Base-by-base conservation (phyloP, 768 basidiomycete species). In the Galerina sulciceps region DNA sequence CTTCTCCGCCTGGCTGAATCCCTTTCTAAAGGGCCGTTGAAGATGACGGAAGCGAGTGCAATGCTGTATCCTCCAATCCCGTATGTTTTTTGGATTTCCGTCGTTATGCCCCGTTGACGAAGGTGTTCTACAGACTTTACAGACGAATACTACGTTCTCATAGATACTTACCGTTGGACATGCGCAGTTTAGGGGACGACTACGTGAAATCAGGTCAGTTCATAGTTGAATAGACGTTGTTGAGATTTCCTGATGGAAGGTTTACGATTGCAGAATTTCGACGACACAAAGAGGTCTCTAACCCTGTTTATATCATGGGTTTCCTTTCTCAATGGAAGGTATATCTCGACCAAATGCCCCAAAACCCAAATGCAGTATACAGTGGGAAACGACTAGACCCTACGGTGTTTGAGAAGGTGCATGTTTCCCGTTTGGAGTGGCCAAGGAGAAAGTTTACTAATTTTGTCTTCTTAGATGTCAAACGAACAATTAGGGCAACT, bases 251-350 rank as follows among this genome's bases (percentile, higher is more conserved):
- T 52, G 51, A 23, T 35, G 17, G 6, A 53, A 31, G 15, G 26
- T 6, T 26, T 31, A 26, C 26, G 17, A 42, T 4, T 26, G 55
- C 59, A 93, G 96, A 99, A 74, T 99, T 97, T 73, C 87, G 91
- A 6, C 79, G 90, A 45, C 96, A 97, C 63, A 85, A 78, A 65
- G 77, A 83, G 20, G 85, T 88, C 10, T 88, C 88, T 18, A 98
- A 99, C 73, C 92, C 94, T 2, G 80, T 89, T 8, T 87, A 98
- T 71, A 86, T 98, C 60, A 96, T 99, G 71, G 95, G 94, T 2
- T 99, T 99, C 69, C 80, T 99, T 9, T 89, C 90, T 3, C 93
- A 98, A 67, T 99, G 96, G 96, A 97, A 96, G 73, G 71, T 84
- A 57, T 99, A 99, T 73, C 81, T 98, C 55, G 93, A 96, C 65